Conservation (phyloP, 805 yeast genomes). For the Metschnikowia rubicola region DNA sequence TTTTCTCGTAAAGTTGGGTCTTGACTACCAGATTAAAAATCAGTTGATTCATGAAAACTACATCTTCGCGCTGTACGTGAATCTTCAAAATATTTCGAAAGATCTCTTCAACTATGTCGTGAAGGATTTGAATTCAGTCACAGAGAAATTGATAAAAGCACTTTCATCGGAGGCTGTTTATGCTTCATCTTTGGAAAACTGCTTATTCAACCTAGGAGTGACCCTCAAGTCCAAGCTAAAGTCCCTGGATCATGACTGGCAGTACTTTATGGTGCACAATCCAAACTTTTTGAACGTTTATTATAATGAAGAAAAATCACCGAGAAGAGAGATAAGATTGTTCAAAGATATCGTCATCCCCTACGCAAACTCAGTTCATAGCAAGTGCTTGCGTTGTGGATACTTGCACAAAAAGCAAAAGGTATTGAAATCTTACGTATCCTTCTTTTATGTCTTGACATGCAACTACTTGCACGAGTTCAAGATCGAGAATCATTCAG, state of each 20-base stretch:
- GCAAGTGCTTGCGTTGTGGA: conserved; percentile 39
- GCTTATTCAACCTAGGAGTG: conserved; percentile 21
- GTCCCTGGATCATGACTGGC: conserved; percentile 35
- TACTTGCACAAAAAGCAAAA: conserved; percentile 39
- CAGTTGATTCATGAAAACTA: conserved; percentile 41
- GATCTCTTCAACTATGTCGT: conserved; percentile 36
- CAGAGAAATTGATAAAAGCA: conserved; percentile 34
- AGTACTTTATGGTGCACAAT: conserved; percentile 33
- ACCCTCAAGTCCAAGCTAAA: conserved; percentile 26
- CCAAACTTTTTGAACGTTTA: conserved; percentile 25
- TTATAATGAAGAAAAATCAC: conserved; percentile 13
- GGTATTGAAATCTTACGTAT: conserved; percentile 37
- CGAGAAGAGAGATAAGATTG: conserved; percentile 21
- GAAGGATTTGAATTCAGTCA: conserved; percentile 32
- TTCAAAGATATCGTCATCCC: conserved; percentile 28
- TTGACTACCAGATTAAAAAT: conserved; percentile 39
- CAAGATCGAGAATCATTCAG: conserved; percentile 27
- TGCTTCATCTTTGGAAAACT: conserved; percentile 13
- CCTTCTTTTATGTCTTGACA: conserved; percentile 37
- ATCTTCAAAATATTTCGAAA: conserved; percentile 39
- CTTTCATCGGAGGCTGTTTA: conserved; percentile 23
- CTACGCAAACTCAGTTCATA: conserved; percentile 36
- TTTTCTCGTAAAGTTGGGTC: conserved; percentile 35
- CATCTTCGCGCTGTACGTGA: conserved; percentile 39
- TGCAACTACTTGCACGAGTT: conserved; percentile 44